A percentile compares a stretch with the other conserved stretches of the same genome.
Conservation (phyloP, 129 eudicot species). For the Artemisia argyi region DNA sequence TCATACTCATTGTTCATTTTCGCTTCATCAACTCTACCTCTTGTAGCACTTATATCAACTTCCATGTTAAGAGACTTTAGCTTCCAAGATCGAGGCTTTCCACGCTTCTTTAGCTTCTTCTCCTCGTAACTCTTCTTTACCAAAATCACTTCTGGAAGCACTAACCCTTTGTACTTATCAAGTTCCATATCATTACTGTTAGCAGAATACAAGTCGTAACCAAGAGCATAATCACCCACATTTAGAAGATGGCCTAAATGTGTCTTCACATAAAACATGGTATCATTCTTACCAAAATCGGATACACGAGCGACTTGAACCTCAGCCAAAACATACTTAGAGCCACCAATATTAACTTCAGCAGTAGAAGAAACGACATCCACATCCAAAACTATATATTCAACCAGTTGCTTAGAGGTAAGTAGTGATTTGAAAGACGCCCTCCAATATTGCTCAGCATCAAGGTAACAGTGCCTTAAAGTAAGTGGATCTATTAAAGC, state of each 20-base stretch:
- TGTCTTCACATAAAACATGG: conserved; percentile 36
- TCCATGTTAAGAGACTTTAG: conserved; percentile 55
- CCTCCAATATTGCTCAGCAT: conserved; percentile 15
- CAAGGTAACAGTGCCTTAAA: neutral
- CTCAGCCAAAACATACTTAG: conserved; percentile 43
- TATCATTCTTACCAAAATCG: conserved; percentile 58
- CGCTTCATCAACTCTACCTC: conserved; percentile 39
- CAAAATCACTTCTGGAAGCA: conserved; percentile 51
- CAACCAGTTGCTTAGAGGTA: conserved; percentile 12
- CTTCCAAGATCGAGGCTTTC: conserved; percentile 64
- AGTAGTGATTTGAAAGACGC: conserved; percentile 6
- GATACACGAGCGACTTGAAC: conserved; percentile 64
- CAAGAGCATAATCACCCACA: conserved; percentile 64
- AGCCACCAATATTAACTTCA: conserved; percentile 9
- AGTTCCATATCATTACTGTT: conserved; percentile 54
- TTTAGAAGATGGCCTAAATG: conserved; percentile 58
- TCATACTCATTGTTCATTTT: conserved; percentile 60
- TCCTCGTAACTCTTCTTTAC: conserved; percentile 71
- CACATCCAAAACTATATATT: conserved; percentile 12
- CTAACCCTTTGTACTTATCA: conserved; percentile 53
- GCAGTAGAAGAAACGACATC: neutral
- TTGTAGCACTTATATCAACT: conserved; percentile 40
- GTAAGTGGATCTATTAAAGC: conserved; percentile 32
- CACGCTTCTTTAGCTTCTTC: conserved; percentile 48
- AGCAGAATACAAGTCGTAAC: conserved; percentile 54